Conservation (phyloP, 192 early-diverging fungal species). For the Backusella westeae region DNA sequence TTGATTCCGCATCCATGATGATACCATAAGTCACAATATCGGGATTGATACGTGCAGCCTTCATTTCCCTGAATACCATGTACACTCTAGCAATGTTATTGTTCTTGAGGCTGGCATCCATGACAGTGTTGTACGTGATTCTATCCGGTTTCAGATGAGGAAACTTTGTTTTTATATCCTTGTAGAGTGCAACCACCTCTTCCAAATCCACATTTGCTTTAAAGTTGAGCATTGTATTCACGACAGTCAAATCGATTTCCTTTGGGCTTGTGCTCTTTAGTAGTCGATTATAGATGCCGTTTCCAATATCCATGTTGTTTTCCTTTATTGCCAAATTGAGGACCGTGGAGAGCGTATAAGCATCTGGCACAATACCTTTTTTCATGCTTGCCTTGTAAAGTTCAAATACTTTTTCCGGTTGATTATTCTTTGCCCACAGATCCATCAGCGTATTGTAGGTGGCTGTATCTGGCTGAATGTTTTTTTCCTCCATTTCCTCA, state of each 20-base stretch:
- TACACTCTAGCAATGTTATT: constrained; percentile 16
- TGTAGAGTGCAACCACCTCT: constrained; percentile 17
- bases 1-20: constrained; percentile 29
- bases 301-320: constrained; percentile 6
- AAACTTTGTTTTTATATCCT: background rate
- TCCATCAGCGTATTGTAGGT: constrained; percentile 28
- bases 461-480: constrained; percentile 11
- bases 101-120: constrained; percentile 22
- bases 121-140: constrained; percentile 29
- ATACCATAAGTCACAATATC: constrained; percentile 33
- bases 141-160: constrained; percentile 19
- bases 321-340: constrained; percentile 21
- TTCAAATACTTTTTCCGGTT: background rate
- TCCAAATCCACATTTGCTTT: constrained; percentile 5
- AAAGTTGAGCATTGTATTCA: constrained; percentile 22
- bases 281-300: constrained; percentile 13
- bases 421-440: background rate
- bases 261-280: background rate
- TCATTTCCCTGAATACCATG: constrained; percentile 31
- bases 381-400: constrained; percentile 14
- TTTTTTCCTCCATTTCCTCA: constrained; percentile 17
- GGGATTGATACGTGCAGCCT: constrained; percentile 9
- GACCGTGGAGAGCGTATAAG: constrained; percentile 23
- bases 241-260: background rate
- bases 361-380: constrained; percentile 16